phyloP scores from a whole-genome alignment of 2,329 filamentous ascomycete genomes.

The Mycosphaerella sp. region DNA sequence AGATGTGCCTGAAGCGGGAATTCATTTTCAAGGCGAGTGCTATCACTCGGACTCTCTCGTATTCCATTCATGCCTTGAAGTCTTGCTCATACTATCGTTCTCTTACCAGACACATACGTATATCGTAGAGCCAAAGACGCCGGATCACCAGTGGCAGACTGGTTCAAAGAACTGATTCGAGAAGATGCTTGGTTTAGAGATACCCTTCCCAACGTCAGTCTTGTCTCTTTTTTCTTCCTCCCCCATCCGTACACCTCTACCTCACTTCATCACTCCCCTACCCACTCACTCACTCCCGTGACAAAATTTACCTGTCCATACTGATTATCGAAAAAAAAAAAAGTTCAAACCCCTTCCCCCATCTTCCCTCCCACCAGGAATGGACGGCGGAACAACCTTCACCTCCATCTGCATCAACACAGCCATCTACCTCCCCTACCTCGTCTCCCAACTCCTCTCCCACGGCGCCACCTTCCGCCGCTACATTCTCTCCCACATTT shows the following conservation, averaged over 20 bases:
- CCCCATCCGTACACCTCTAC: too few species aligned
- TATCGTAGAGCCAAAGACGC: conserved; percentile 59
- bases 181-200: conserved; percentile 67
- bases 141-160: conserved; percentile 46
- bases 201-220: conserved; percentile 59
- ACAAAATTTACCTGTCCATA: too few species aligned
- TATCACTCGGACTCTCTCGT: too few species aligned
- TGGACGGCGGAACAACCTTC: conserved; percentile 68
- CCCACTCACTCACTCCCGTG: too few species aligned
- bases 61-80: background rate
- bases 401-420: conserved; percentile 89
- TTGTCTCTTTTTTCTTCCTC: too few species aligned
- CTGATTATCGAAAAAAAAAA: conserved; percentile 1
- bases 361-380: conserved; percentile 50
- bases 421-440: conserved; percentile 78
- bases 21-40: conserved; percentile 60
- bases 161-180: conserved; percentile 59
- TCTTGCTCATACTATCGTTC: background rate
- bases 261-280: background rate
- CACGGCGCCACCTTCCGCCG: conserved; percentile 56
- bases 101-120: conserved; percentile 42
- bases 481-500: conserved; percentile 55
- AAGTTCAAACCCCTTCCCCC: conserved; percentile 32
- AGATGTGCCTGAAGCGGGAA: conserved; percentile 67
- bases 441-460: conserved; percentile 70